Conservation (phyloP, 805 yeast genomes). For the Zygosaccharomyces bailii region DNA sequence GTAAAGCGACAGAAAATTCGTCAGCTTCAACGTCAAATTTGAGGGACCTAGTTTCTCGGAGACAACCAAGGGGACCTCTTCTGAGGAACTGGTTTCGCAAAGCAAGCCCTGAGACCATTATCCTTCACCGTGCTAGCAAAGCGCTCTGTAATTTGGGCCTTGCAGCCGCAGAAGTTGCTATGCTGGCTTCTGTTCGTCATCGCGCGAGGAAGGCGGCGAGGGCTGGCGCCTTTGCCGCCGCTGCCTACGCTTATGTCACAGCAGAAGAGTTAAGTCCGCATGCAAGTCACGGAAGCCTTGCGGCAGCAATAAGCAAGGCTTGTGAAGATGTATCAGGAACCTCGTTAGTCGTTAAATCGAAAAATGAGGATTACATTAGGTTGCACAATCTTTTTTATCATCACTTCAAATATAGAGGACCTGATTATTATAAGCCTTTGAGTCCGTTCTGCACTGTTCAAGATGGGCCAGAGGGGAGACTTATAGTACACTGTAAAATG, state of each 20-base stretch:
- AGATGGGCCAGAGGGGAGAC: neutral
- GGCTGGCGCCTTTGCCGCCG: constrained; percentile 7
- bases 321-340: constrained; percentile 4
- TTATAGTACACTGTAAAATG: constrained; percentile 2
- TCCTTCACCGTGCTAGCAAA: neutral
- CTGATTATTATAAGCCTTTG: constrained; percentile 1
- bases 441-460: neutral
- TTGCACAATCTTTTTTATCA: constrained; percentile 1
- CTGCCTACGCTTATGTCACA: neutral
- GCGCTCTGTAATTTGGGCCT: neutral
- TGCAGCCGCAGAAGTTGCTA: constrained; percentile 3
- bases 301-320: neutral
- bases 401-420: constrained; percentile 6
- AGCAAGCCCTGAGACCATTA: constrained; percentile 2
- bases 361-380: constrained; percentile 3
- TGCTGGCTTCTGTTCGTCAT: neutral
- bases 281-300: constrained; percentile 7
- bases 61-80: neutral
- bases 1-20: neutral
- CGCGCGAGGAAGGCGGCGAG: constrained; percentile 1
- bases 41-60: neutral
- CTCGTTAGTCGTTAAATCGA: neutral
- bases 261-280: neutral
- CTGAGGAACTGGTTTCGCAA: constrained; percentile 1
- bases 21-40: neutral